Evolutionary conservation across 1,139 yeast species (phyloP).

Genomic region (Pichia sp.): DNA sequence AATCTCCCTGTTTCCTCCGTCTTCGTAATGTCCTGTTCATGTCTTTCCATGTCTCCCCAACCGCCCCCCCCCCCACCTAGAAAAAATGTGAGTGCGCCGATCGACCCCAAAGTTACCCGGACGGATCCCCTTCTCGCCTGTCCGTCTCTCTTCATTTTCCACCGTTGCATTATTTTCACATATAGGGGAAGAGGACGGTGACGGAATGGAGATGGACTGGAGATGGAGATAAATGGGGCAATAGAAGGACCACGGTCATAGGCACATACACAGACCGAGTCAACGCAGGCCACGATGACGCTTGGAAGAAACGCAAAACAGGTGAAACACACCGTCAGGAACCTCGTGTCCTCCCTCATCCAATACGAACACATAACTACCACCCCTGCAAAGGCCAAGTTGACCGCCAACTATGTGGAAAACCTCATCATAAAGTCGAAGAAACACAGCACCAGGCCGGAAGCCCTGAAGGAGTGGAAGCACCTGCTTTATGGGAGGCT

Average conservation of each 20-base stretch:
- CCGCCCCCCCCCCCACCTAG: no score
- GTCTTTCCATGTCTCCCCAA: no score
- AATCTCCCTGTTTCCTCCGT: not conserved
- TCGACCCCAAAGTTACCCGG: no score
- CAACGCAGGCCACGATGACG: slow-evolving; percentile 20
- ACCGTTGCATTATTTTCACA: no score
- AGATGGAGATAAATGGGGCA: no score
- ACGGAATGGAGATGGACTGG: no score
- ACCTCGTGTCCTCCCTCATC: slow-evolving; percentile 60
- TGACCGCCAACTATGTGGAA: slow-evolving; percentile 54
- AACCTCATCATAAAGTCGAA: slow-evolving; percentile 50
- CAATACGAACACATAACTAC: slow-evolving; percentile 67
- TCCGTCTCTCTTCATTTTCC: no score
- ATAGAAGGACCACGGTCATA: not conserved
- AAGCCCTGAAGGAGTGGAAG: slow-evolving; percentile 28
- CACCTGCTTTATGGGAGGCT: slow-evolving; percentile 31
- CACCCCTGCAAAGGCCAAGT: slow-evolving; percentile 68
- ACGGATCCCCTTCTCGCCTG: no score
- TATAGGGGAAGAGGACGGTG: no score
- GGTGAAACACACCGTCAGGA: slow-evolving; percentile 52
- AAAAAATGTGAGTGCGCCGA: no score
- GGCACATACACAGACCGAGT: not conserved
- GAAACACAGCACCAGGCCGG: slow-evolving; percentile 27
- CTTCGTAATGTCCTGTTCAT: no score
- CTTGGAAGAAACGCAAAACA: slow-evolving; percentile 34